phyloP scores from a whole-genome alignment of 2,329 filamentous ascomycete species.

The Hypoxylon sp. region DNA sequence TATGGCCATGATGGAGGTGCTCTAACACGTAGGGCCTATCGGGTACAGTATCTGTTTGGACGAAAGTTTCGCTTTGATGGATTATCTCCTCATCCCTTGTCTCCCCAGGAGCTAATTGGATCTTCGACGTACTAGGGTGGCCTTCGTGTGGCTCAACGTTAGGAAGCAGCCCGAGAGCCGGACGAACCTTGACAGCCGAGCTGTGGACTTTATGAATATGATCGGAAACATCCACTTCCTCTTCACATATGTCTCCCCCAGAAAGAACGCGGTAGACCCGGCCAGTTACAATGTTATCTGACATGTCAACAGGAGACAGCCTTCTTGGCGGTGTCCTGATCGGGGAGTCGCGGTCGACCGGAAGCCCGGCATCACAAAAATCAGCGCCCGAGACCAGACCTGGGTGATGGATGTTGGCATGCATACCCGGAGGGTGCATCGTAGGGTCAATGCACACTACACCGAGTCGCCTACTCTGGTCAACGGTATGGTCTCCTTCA shows the following conservation, averaged over 20 bases:
- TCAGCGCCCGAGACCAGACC: constrained; percentile 38
- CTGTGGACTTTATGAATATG: constrained; percentile 39
- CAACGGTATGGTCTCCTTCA: not conserved
- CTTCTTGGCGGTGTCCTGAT: constrained; percentile 38
- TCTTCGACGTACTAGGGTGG: constrained; percentile 44
- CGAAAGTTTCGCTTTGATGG: constrained; percentile 12
- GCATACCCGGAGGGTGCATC: constrained; percentile 38
- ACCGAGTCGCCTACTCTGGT: constrained; percentile 16
- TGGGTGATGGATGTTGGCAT: constrained; percentile 37
- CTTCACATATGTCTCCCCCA: constrained; percentile 38
- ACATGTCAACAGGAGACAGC: constrained; percentile 14
- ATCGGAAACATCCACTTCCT: constrained; percentile 39
- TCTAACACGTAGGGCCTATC: constrained; percentile 22
- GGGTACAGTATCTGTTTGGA: not conserved
- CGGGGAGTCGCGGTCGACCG: constrained; percentile 39
- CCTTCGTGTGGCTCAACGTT: constrained; percentile 31
- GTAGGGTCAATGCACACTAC: constrained; percentile 40
- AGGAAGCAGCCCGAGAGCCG: constrained; percentile 29
- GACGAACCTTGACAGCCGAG: constrained; percentile 42
- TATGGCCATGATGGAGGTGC: constrained; percentile 36
- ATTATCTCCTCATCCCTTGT: constrained; percentile 19
- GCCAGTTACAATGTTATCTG: constrained; percentile 20
- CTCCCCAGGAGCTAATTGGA: constrained; percentile 39
- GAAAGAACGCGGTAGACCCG: constrained; percentile 37
- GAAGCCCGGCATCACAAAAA: constrained; percentile 39